Base-by-base conservation (phyloP, 2,329 filamentous ascomycete genomes). In the Ambrosiella xylebori region DNA sequence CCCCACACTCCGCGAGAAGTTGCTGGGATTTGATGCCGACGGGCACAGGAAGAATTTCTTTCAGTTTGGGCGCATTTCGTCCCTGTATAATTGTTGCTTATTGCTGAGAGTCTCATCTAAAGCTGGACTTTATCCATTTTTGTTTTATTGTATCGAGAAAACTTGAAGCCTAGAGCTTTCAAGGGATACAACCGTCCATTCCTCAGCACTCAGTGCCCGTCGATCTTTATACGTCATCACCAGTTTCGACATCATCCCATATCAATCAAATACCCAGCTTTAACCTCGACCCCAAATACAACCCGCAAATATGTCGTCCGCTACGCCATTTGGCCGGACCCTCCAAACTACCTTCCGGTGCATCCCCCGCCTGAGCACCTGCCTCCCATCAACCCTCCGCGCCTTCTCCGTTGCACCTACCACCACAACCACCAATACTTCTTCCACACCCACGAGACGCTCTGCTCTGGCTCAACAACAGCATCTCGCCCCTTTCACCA, bases 241-340 rank as follows among this genome's bases (percentile, higher is more conserved):
- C 38, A 11, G n/a, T 15, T n/a, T 11, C 41, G 6, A 17, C 11
- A 1, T 35, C 53, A n/a, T 27, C 37, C 12, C n/a, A 13, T 19
- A 40, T 9, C 3, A 7, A 44, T n/a, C 12, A 6, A 15, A 54
- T 45, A 35, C 36, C 44, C 13, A 47, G n/a, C 6, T 15, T 17
- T 17, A 17, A 15, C 44, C n/a, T 15, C 11, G 7, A n/a, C 19
- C 40, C 37, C 12, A 60, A 9, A 11, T 41, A 27, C 4, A 51
- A 35, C 17, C 27, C 8, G 6, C 19, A n/a, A 65, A 54, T 62
- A 72, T 71, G 69, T 66, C 69, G 58, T 66, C 69, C 58, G 64
- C 67, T 49, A 64, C 68, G 61, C 70, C 71, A 15, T 65, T 72
- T 59, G 67, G 69, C 59, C 67, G 70, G 62, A 72, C 68, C 64